These are phyloP conservation scores for Peribolospora kevripleyi DNA, from an alignment of 768 basidiomycete genomes.

Conservation along the genomic window DNA sequence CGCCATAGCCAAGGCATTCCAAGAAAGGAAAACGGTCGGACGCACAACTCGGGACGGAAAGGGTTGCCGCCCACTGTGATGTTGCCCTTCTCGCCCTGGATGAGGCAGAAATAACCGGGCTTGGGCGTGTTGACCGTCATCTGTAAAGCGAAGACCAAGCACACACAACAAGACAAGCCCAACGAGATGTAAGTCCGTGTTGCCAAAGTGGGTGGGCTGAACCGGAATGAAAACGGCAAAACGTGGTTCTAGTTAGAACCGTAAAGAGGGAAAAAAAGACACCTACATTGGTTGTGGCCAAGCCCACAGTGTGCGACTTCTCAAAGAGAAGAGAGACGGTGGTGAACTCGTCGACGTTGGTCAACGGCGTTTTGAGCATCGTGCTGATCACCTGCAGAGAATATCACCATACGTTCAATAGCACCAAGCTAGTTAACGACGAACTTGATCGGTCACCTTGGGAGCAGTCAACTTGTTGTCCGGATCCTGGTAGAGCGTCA, in stretches of 20 bases:
- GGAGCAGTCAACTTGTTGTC: background rate
- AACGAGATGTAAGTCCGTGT: conserved; percentile 1
- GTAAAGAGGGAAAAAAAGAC: too few relatives aligned
- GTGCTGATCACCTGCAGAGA: background rate
- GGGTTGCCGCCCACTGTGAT: background rate
- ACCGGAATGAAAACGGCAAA: background rate
- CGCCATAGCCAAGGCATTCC: background rate
- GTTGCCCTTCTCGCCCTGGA: conserved; percentile 4
- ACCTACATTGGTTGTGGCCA: background rate
- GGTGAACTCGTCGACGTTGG: conserved; percentile 8
- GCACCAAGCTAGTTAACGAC: too few relatives aligned
- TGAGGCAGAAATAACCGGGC: background rate
- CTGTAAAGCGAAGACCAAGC: background rate
- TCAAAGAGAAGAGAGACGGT: conserved; percentile 5
- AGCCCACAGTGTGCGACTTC: background rate
- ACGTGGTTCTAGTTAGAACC: background rate
- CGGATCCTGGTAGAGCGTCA: conserved; percentile 6
- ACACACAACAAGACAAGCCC: background rate
- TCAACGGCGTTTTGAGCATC: background rate
- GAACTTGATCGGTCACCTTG: background rate
- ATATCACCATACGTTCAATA: too few relatives aligned
- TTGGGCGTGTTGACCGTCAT: too few relatives aligned
- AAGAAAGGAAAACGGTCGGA: background rate
- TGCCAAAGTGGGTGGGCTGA: background rate
- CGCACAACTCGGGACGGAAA: background rate